phyloP scores from a whole-genome alignment of 805 yeast species.

The Yarrowia sp. region DNA sequence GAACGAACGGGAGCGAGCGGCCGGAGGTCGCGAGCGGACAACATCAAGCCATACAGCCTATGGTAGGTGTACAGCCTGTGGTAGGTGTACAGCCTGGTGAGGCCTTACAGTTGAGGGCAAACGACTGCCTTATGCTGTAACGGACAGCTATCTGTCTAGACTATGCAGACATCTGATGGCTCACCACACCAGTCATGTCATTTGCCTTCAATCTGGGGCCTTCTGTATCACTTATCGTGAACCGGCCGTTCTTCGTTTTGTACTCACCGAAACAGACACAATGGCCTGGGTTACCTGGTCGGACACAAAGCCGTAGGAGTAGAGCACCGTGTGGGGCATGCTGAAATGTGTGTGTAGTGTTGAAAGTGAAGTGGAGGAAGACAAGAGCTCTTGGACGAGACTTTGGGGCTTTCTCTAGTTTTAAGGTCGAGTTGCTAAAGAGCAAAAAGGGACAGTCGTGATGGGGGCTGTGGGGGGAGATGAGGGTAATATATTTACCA shows the following conservation, averaged over 20 bases:
- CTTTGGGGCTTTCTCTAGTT: background rate
- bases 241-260: no score
- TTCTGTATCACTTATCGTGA: background rate
- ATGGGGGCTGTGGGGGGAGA: background rate
- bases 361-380: slow-evolving; percentile 1
- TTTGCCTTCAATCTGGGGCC: no score
- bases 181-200: no score
- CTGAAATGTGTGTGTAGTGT: background rate
- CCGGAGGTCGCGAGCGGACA: background rate
- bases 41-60: no score
- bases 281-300: slow-evolving; percentile 34
- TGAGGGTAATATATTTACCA: no score
- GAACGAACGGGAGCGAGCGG: background rate
- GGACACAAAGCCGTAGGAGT: slow-evolving; percentile 30
- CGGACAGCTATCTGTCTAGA: no score
- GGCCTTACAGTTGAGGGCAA: no score
- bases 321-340: slow-evolving; percentile 33
- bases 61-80: no score
- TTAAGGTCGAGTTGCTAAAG: slow-evolving; percentile 5
- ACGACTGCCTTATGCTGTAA: no score
- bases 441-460: slow-evolving; percentile 14
- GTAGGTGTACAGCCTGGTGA: no score
- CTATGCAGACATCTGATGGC: no score
- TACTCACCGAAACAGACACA: slow-evolving; percentile 37
- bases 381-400: background rate